Conservation (phyloP, 2,329 filamentous ascomycete species). For the Periglandula ipomoeae region DNA sequence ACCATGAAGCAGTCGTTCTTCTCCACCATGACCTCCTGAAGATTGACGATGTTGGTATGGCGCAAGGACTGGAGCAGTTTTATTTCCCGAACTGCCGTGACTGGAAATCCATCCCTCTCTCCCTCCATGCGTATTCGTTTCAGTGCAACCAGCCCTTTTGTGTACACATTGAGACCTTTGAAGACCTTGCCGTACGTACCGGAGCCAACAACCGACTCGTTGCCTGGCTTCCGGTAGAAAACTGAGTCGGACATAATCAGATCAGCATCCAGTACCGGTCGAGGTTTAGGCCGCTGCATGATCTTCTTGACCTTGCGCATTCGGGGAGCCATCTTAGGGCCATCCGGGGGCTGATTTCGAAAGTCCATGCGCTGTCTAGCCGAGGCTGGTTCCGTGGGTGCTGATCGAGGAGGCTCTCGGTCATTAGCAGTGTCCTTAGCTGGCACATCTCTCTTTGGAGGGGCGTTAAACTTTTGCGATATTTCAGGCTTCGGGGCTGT, state of each 20-base stretch:
- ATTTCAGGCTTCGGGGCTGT: conserved; percentile 56
- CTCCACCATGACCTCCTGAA: conserved; percentile 95
- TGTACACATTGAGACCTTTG: conserved; percentile 90
- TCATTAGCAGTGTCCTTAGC: conserved; percentile 21
- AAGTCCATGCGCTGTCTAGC: conserved; percentile 30
- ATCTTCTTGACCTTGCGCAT: conserved; percentile 58
- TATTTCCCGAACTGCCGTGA: conserved; percentile 85
- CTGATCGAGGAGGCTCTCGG: conserved; percentile 39
- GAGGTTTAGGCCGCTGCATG: conserved; percentile 60
- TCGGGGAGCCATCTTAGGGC: conserved; percentile 32
- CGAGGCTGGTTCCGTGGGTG: conserved; percentile 46
- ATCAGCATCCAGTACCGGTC: conserved; percentile 62
- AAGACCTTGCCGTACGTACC: conserved; percentile 95
- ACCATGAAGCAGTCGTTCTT: conserved; percentile 99
- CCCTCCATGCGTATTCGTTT: conserved; percentile 94
- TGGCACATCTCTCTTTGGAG: conserved; percentile 33
- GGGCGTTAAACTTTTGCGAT: conserved; percentile 57
- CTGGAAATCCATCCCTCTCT: conserved; percentile 81
- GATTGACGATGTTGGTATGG: conserved; percentile 71
- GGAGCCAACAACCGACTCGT: conserved; percentile 91
- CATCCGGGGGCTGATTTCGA: conserved; percentile 22
- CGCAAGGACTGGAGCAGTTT: conserved; percentile 82
- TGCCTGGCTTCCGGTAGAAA: conserved; percentile 92
- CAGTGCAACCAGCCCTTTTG: conserved; percentile 69
- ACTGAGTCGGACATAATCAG: conserved; percentile 76